These are phyloP conservation scores for Syzygium aromaticum DNA, from an alignment of 345 rosid genomes.

Conservation along the genomic window DNA sequence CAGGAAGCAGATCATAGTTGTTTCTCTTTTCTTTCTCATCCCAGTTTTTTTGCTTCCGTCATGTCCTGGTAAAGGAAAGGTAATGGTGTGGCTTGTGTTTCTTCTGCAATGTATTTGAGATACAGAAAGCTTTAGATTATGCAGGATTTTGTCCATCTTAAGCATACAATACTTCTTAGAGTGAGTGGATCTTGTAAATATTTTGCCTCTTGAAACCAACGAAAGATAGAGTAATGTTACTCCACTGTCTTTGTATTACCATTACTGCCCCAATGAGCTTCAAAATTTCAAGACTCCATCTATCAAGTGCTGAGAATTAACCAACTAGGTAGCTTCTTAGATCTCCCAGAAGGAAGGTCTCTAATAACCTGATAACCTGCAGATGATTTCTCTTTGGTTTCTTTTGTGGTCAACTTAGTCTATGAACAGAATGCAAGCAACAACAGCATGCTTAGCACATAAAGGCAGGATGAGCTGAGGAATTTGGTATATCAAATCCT, in stretches of 20 bases:
- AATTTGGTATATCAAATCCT: neutral
- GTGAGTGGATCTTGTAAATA: neutral
- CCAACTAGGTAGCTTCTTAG: neutral
- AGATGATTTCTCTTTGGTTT: neutral
- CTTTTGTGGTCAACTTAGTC: neutral
- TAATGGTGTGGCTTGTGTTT: neutral
- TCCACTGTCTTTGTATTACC: neutral
- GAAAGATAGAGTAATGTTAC: neutral
- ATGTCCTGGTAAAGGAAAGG: neutral
- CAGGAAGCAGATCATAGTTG: conserved; percentile 4
- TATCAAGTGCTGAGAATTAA: neutral
- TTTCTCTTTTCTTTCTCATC: neutral
- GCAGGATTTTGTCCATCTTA: neutral
- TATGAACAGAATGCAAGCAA: neutral
- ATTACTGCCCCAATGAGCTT: neutral
- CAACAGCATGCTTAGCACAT: neutral
- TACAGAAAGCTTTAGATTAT: neutral
- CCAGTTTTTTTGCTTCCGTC: neutral
- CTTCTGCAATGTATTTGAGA: neutral
- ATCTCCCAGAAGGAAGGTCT: neutral
- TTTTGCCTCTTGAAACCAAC: neutral
- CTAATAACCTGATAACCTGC: neutral
- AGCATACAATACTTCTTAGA: neutral
- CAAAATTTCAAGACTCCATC: neutral
- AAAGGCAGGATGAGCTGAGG: neutral